Percentiles rank a stretch among this genome's conserved stretches.
Conservation (phyloP, 257 asterid species). For the Solanum pinnatisectum region DNA sequence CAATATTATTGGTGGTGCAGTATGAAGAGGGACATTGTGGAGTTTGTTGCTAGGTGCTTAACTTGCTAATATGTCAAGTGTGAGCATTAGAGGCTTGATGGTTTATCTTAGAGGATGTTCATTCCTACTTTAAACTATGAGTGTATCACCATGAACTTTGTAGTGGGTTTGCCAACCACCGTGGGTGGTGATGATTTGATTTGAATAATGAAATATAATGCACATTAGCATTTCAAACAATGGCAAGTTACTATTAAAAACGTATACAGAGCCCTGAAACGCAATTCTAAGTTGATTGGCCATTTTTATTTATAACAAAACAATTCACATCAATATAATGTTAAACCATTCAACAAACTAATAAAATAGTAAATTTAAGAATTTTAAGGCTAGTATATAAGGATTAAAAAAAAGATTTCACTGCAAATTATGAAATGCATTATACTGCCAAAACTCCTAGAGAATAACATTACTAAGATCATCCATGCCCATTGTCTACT, state of each 20-base stretch:
- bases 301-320: no score
- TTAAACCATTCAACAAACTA: background rate
- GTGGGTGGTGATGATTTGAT: no score
- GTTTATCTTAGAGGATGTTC: background rate
- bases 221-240: background rate
- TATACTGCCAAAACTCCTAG: background rate
- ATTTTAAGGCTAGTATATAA: no score
- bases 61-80: background rate
- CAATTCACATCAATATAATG: background rate
- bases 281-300: background rate
- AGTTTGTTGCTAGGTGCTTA: background rate
- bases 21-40: background rate
- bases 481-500: background rate
- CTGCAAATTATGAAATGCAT: background rate
- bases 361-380: no score
- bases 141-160: no score
- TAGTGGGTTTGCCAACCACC: no score
- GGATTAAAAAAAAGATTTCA: background rate
- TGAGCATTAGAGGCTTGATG: background rate
- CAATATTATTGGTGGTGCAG: background rate
- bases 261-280: background rate
- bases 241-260: background rate
- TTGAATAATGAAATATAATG: background rate
- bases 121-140: no score
- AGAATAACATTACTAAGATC: background rate